phyloP scores from a whole-genome alignment of 176 grass and related monocot genomes.

The Ensete glaucum region DNA sequence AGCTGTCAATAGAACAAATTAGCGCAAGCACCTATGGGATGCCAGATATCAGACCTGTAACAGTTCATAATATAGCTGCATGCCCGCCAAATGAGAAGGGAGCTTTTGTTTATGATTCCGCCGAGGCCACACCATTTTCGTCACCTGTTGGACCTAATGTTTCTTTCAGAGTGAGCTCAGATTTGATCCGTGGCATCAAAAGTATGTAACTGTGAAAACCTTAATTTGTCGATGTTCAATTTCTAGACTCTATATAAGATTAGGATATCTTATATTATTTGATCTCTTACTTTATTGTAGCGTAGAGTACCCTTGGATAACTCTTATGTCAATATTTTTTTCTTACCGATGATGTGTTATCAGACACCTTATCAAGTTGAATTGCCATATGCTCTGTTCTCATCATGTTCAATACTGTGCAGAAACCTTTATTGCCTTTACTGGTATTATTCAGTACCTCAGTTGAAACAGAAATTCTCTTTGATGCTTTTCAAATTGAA shows the following conservation, averaged over 20 bases:
- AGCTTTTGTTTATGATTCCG: slow-evolving; percentile 71
- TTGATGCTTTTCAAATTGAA: background rate
- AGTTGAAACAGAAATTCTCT: background rate
- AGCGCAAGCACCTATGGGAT: slow-evolving; percentile 9
- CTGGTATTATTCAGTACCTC: background rate
- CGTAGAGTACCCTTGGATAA: background rate
- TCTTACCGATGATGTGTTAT: background rate
- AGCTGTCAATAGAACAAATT: slow-evolving; percentile 26
- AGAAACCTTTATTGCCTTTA: no score
- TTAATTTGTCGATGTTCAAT: background rate
- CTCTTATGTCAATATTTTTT: background rate
- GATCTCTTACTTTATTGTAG: background rate
- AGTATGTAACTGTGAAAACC: slow-evolving; percentile 46
- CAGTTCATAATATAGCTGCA: slow-evolving; percentile 19
- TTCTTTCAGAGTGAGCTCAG: slow-evolving; percentile 60
- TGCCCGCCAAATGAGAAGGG: slow-evolving; percentile 27
- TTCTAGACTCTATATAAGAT: background rate
- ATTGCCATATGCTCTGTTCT: background rate
- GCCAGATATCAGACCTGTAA: slow-evolving; percentile 27
- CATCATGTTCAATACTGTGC: background rate
- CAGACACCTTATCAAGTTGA: background rate
- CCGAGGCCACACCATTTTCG: slow-evolving; percentile 21
- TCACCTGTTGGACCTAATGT: slow-evolving; percentile 28
- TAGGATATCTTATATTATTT: slow-evolving; percentile 8
- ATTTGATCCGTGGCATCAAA: slow-evolving; percentile 64